Evolutionary conservation across 176 grass and related monocot genomes (phyloP).

Genomic region (Carex cristatella): DNA sequence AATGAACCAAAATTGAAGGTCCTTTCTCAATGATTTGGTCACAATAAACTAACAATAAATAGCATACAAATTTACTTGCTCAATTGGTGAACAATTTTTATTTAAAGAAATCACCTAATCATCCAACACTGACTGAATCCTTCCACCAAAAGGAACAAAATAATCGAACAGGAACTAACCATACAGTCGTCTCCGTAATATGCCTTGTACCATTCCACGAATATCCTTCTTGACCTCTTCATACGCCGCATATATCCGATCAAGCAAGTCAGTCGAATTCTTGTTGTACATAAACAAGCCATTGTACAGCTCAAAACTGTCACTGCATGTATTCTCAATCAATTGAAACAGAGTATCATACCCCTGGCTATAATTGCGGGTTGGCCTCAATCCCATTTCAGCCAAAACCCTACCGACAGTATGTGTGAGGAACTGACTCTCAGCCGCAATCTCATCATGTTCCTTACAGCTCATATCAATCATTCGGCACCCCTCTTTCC

Average conservation of each 20-base stretch:
- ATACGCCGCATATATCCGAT: conserved; percentile 55
- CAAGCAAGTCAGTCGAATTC: conserved; percentile 63
- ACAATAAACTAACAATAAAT: background rate
- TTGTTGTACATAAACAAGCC: conserved; percentile 93
- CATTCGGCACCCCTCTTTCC: conserved; percentile 63
- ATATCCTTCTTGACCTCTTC: conserved; percentile 65
- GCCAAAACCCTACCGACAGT: conserved; percentile 59
- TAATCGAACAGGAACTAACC: background rate
- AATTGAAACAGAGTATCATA: conserved; percentile 69
- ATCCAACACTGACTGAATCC: background rate
- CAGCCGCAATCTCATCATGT: conserved; percentile 64
- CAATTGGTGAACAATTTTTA: background rate
- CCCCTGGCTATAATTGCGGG: conserved; percentile 43
- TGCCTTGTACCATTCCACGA: conserved; percentile 52
- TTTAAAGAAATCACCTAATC: background rate
- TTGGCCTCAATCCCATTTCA: conserved; percentile 29
- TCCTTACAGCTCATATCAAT: conserved; percentile 60
- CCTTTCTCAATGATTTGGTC: background rate
- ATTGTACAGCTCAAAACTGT: conserved; percentile 91
- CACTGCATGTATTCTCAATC: conserved; percentile 77
- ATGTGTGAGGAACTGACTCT: conserved; percentile 75
- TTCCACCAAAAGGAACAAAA: background rate
- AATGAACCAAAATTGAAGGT: background rate
- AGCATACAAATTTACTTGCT: background rate
- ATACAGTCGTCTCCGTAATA: conserved; percentile 58